Evolutionary conservation across 768 basidiomycete genomes (phyloP).

Genomic region (Boletus rubescentipes): DNA sequence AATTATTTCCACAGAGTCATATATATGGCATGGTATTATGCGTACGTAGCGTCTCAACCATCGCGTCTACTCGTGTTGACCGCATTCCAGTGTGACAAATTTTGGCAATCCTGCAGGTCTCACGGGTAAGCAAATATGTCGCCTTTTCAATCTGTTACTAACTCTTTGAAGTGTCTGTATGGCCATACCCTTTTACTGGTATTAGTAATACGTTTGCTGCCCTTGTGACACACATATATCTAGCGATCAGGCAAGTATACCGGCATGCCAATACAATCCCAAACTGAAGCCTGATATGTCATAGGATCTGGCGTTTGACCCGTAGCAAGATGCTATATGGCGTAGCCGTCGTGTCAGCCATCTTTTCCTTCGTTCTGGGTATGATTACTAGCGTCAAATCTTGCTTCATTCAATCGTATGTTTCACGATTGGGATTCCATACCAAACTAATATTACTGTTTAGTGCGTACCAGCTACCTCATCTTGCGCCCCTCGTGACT

Average conservation of each 20-base stretch:
- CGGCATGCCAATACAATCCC: too few relatives aligned
- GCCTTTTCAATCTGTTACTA: not conserved
- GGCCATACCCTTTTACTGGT: constrained; percentile 53
- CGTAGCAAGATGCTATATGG: constrained; percentile 26
- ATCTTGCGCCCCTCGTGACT: constrained; percentile 42
- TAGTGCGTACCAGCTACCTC: constrained; percentile 43
- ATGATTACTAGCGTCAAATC: constrained; percentile 43
- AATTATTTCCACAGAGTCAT: constrained; percentile 5
- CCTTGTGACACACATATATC: constrained; percentile 49
- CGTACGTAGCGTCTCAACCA: constrained; percentile 2
- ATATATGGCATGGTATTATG: constrained; percentile 21
- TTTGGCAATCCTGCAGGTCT: constrained; percentile 17
- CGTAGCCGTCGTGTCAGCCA: constrained; percentile 36
- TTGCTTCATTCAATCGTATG: constrained; percentile 43
- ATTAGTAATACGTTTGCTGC: constrained; percentile 46
- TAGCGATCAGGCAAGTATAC: constrained; percentile 42
- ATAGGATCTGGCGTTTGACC: constrained; percentile 20
- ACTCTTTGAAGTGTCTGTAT: constrained; percentile 36
- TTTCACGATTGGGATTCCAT: not conserved
- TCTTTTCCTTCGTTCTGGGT: constrained; percentile 43
- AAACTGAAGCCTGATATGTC: not conserved
- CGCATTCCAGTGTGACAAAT: constrained; percentile 11
- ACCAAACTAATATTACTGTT: not conserved
- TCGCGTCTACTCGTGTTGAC: not conserved
- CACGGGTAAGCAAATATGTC: not conserved